Evolutionary conservation across 371 early-diverging fungal species (phyloP), one percentile per base, ranked within the genome.

Genomic region (Mortierella sp.): DNA sequence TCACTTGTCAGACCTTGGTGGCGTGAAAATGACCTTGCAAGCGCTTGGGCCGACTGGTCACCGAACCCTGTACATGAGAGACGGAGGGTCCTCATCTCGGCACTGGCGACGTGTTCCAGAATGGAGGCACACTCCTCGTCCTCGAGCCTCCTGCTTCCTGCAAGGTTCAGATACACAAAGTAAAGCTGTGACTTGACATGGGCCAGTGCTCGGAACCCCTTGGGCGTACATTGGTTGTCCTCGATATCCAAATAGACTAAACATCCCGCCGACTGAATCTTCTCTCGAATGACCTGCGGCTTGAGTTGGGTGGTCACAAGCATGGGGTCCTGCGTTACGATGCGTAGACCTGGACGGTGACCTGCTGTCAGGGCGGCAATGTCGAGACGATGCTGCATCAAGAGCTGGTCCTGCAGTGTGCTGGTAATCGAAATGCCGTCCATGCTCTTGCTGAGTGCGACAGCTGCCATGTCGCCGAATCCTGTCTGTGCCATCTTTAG

Each of bases 401-500:
- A 50, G n/a, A 80, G 70, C 40, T 76, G 80, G 14, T 76, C 48
- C 61, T 67, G 58, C 9, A 81, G 45, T 19, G 74, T 74, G 11
- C 61, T 73, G 0, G 64, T 77, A 70, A 81, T 65, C 26, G 77
- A 77, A 31, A 81, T 73, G 1, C 77, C 77, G 24, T 81, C 81
- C 81, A 81, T 81, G 58, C 74, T 81, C 66, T 74, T 81, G 31
- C 70, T 71, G 41, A 81, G 52, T 1, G 81, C 81, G 16, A 70
- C 61, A 0, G 79, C 76, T 16, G 83, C 79, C 24, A 58, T 34
- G 22, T 83, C 83, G 34, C 83, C 83, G 26, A 83, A 83, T 29
- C 83, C 78, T 26, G 83, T 78, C 45, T 72, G 78, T 7, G 83
- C 74, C 83, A 82, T 82, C 64, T 74, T 77, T 9, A 82, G 50